Percentiles rank a stretch among this genome's conserved stretches.
phyloP scores from a whole-genome alignment of 768 basidiomycete species.

The Rickenella mellea region DNA sequence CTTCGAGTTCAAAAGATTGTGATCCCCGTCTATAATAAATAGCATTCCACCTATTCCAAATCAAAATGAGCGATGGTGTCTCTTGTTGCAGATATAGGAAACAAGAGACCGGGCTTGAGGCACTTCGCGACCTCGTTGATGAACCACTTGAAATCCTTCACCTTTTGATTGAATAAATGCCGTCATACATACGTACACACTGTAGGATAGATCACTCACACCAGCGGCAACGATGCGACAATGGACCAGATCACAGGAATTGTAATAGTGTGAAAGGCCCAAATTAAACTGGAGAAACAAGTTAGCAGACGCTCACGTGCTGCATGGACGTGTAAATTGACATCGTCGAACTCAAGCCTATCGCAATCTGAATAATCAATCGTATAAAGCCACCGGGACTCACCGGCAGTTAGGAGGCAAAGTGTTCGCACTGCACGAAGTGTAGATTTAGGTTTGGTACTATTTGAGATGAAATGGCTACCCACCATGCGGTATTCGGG shows the following conservation, averaged over 20 bases:
- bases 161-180: neutral
- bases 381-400: neutral
- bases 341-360: slow-evolving; percentile 1
- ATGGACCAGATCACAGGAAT: neutral
- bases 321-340: neutral
- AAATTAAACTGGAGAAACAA: neutral
- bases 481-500: neutral
- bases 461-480: neutral
- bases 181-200: neutral
- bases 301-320: neutral
- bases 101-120: neutral
- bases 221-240: neutral
- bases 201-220: neutral
- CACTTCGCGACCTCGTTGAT: neutral
- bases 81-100: neutral
- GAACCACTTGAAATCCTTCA: neutral
- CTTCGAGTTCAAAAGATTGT: neutral
- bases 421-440: neutral
- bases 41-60: neutral
- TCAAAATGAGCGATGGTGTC: neutral
- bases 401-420: neutral
- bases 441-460: neutral
- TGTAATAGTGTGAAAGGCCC: neutral
- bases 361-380: neutral
- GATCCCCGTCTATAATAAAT: neutral